A percentile compares a stretch with the other conserved stretches of the same genome.
phyloP scores from a whole-genome alignment of 169 alveolate genomes.

The Cryptosporidium baileyi region DNA sequence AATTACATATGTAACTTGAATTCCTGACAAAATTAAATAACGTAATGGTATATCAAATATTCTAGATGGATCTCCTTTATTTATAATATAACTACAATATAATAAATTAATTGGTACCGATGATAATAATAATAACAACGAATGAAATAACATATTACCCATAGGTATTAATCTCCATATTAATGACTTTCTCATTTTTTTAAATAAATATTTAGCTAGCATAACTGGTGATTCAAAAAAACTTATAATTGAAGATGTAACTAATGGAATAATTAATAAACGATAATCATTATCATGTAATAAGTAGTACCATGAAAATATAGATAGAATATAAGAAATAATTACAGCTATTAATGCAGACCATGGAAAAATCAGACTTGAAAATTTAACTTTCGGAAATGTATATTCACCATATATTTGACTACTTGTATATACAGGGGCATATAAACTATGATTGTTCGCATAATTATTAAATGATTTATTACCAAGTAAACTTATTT shows the following conservation, averaged over 20 bases:
- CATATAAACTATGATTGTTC: conserved; percentile 3
- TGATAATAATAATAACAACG: conserved; percentile 2
- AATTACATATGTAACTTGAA: conserved; percentile 19
- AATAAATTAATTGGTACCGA: conserved; percentile 47
- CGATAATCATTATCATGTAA: conserved; percentile 44
- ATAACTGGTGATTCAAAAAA: conserved; percentile 61
- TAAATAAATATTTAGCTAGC: conserved; percentile 64
- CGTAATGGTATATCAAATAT: conserved; percentile 30
- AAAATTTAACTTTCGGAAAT: conserved; percentile 56
- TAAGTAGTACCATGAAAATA: conserved; percentile 47
- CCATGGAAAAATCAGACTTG: conserved; percentile 62
- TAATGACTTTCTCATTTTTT: conserved; percentile 49
- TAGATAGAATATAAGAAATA: conserved; percentile 27
- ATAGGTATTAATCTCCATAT: conserved; percentile 50
- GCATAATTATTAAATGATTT: not conserved
- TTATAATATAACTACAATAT: conserved; percentile 21
- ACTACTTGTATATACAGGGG: conserved; percentile 51
- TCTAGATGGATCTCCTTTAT: conserved; percentile 32
- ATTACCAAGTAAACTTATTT: conserved; percentile 14
- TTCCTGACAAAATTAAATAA: conserved; percentile 46
- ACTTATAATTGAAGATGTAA: conserved; percentile 43
- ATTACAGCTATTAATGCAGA: conserved; percentile 42
- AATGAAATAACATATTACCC: conserved; percentile 60
- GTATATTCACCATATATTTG: conserved; percentile 48
- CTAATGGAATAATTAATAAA: conserved; percentile 32